Evolutionary conservation across 2,329 filamentous ascomycete genomes (phyloP), one percentile per base, ranked within the genome.

Genomic region (Sarocladiaceae sp.): DNA sequence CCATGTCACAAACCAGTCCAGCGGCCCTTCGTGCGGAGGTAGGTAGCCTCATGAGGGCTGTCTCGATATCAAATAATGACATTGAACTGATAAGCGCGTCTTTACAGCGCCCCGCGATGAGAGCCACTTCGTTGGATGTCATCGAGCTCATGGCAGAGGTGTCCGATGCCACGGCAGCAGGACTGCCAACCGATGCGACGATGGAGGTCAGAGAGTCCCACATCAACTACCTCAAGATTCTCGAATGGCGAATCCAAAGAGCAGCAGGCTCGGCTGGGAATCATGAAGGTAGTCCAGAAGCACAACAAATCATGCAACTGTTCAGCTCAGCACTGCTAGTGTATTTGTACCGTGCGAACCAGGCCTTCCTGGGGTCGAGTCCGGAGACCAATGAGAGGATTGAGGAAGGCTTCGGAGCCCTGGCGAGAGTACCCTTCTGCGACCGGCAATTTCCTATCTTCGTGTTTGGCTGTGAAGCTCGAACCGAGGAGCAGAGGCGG

Each of bases 171-270:
- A 37, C 51, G 35, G 46, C 44, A 5, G 23, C 23, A 13, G 40
- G 27, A 9, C 44, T 34, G 15, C 45, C 43, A 12, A 26, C 46
- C 26, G 31, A 43, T 21, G 43, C 20, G 23, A 27, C 46, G 19
- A 27, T 46, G 19, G 23, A 45, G n/a, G 33, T 19, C 5, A 35
- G 13, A 19, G 47, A 47, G 13, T 48, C 55, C 10, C 33, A 54
- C 41, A 53, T 48, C 26, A 33, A 43, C 19, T 58, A 51, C 40
- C 33, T 59, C 3, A 51, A 50, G 27, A 47, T 59, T 6, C 47
- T 59, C 12, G 55, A 58, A 24, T 59, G 54, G 55, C 49, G 51
- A 32, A 57, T 61, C 34, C 39, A 50, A n/a, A 57, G 33, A 31
- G 10, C 51, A 4, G 21, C 40, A 3, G 37, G 45, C 19, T 10